Base-by-base conservation (phyloP, 768 basidiomycete species). In the Ramaria sp. region DNA sequence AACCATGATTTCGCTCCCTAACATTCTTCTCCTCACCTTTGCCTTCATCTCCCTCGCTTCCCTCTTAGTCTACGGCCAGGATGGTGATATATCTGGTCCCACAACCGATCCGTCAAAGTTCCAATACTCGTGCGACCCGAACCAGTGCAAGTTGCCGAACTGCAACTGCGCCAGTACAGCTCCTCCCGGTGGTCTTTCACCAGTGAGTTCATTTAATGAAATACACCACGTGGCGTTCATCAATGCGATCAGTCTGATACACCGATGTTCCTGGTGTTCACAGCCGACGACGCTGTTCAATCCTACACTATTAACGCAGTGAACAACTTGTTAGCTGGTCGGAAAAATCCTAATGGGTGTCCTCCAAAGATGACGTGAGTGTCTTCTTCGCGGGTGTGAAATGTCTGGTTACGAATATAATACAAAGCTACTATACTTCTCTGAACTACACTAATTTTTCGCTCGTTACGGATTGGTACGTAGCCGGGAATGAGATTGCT, bases 401-500 rank as follows among this genome's bases (percentile, higher is more conserved):
- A 13, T 34, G 2, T n/a, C 45, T 27, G n/a, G 10, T 22, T 27
- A 15, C 24, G 20, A 24, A 7, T 24, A 6, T 25, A 22, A 16
- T 24, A 27, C 18, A 10, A n/a, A 50, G 48, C 1, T 50, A 50
- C 48, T 50, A 50, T 30, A 50, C 48, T n/a, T 50, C 48, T 15
- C 44, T 87, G 34, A 76, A 75, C 50, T 88, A 78, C 66, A 88
- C 86, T 13, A 88, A 88, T 65, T 85, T 82, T 65, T 80, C 82
- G 1, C 73, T 86, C 47, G 82, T 87, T 38, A 87, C 71, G 70
- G 84, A 87, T 65, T 88, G 83, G 83, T 88, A 70, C 64, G 85
- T 87, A 28, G 83, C 81, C 3, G 87, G 87, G 20, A 88, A 88
- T 64, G 88, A 90, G 64, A 88, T 90, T 59, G 84, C 83, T 28